These are phyloP conservation scores for Termitomyces sp. DNA, from an alignment of 768 basidiomycete species.

Conservation along the genomic window DNA sequence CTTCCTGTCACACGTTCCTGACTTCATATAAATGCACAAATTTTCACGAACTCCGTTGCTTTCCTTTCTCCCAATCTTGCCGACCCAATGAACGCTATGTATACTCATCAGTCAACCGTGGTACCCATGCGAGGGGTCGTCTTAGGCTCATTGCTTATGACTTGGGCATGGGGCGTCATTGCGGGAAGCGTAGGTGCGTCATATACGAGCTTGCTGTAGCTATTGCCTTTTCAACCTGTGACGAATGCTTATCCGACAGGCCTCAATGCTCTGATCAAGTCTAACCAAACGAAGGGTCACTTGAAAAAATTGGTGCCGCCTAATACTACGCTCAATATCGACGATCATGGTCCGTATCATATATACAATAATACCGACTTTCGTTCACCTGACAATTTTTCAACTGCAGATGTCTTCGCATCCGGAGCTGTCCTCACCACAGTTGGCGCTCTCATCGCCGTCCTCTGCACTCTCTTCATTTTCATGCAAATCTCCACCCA, in stretches of 20 bases:
- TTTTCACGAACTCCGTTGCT: not conserved
- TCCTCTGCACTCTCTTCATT: slow-evolving; percentile 27
- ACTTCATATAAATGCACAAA: not conserved
- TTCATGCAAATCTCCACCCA: slow-evolving; percentile 21
- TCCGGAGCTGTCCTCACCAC: slow-evolving; percentile 36
- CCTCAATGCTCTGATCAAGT: slow-evolving; percentile 41
- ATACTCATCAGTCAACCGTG: not conserved
- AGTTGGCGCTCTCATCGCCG: slow-evolving; percentile 32
- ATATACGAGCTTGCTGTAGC: not conserved
- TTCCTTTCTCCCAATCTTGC: not conserved
- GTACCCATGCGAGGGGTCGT: slow-evolving; percentile 15
- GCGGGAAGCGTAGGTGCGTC: slow-evolving; percentile 21
- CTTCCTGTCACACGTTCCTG: not conserved
- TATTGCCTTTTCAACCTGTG: not conserved
- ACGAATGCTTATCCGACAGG: slow-evolving; percentile 22
- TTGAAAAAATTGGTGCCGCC: slow-evolving; percentile 31
- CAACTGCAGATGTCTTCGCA: slow-evolving; percentile 35
- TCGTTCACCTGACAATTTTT: not conserved
- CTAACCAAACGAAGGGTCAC: slow-evolving; percentile 35
- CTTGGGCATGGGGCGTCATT: slow-evolving; percentile 22
- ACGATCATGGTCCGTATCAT: slow-evolving; percentile 31
- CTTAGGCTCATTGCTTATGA: slow-evolving; percentile 18
- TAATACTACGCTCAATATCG: slow-evolving; percentile 34
- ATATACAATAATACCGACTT: not conserved
- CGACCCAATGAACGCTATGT: not conserved